Evolutionary conservation across 164 flowering plant species (phyloP).

Genomic region (Warburgia ugandensis): DNA sequence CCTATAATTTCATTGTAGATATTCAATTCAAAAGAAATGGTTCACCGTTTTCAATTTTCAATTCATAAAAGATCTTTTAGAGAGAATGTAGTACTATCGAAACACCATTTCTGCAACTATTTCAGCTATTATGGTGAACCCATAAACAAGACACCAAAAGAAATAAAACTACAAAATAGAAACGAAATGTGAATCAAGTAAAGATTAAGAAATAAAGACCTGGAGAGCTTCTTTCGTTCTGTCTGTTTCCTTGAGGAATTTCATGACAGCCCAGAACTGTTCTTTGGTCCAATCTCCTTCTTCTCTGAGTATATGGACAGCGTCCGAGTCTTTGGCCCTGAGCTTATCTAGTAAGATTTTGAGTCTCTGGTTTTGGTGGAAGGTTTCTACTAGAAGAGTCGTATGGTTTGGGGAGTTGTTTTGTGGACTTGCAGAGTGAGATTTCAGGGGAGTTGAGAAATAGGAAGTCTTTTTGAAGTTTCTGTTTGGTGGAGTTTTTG

Average conservation of each 20-base stretch:
- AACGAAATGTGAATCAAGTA: neutral
- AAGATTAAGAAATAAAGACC: conserved; percentile 25
- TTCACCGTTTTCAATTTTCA: no score
- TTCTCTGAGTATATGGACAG: conserved; percentile 31
- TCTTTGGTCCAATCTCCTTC: conserved; percentile 56
- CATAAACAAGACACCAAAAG: neutral
- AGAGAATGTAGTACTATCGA: no score
- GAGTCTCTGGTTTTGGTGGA: conserved; percentile 27
- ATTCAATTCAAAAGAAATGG: neutral
- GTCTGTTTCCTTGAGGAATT: conserved; percentile 31
- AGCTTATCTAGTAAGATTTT: conserved; percentile 29
- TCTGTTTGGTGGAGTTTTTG: no score
- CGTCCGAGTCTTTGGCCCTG: conserved; percentile 16
- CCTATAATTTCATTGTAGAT: conserved; percentile 22
- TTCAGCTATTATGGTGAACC: no score
- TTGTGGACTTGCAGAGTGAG: neutral
- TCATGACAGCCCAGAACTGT: conserved; percentile 47
- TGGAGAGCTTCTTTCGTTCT: conserved; percentile 27
- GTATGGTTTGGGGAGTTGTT: conserved; percentile 15
- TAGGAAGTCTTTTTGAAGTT: neutral
- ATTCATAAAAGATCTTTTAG: no score
- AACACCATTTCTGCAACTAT: no score
- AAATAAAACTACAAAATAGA: neutral
- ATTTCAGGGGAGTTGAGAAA: neutral
- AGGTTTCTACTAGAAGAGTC: conserved; percentile 28